Percentiles rank a stretch among this genome's conserved stretches.
These are phyloP conservation scores for Candida stauntonica DNA, from an alignment of 805 yeast species.

Conservation along the genomic window DNA sequence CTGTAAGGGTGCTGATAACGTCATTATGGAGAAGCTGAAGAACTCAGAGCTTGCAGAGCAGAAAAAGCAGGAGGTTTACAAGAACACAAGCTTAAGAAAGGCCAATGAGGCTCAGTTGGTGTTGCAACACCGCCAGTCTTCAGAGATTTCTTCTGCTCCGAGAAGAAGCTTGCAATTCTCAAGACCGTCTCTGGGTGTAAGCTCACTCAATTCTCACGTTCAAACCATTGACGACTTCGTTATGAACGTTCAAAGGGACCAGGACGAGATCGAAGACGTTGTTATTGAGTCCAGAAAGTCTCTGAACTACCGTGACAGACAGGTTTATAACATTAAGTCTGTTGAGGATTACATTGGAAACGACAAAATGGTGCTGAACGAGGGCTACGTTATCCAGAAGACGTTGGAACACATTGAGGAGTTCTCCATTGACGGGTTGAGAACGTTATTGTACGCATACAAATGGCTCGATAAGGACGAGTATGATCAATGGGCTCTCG, in stretches of 20 bases:
- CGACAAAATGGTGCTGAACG: conserved; percentile 61
- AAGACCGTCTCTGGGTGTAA: conserved; percentile 29
- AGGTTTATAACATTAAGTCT: conserved; percentile 39
- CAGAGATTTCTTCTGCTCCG: conserved; percentile 32
- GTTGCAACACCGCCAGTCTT: conserved; percentile 50
- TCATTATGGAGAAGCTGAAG: conserved; percentile 70
- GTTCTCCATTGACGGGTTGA: conserved; percentile 89
- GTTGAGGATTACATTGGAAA: conserved; percentile 37
- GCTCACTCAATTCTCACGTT: conserved; percentile 22
- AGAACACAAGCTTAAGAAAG: conserved; percentile 57
- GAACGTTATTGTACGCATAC: conserved; percentile 83
- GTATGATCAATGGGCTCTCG: conserved; percentile 61
- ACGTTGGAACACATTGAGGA: conserved; percentile 90
- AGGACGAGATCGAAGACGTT: conserved; percentile 50
- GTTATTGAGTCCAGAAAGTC: conserved; percentile 52
- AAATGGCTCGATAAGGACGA: conserved; percentile 59
- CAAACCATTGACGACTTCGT: conserved; percentile 49
- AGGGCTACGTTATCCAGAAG: conserved; percentile 71
- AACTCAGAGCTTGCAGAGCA: conserved; percentile 52
- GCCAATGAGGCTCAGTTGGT: conserved; percentile 74
- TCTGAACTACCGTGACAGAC: conserved; percentile 52
- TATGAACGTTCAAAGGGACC: conserved; percentile 38
- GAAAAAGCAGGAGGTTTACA: conserved; percentile 62
- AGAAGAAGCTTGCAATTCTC: conserved; percentile 31
- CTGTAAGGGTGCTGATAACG: conserved; percentile 95